These are phyloP conservation scores for Chiua virens DNA, from an alignment of 768 basidiomycete genomes.

Conservation along the genomic window DNA sequence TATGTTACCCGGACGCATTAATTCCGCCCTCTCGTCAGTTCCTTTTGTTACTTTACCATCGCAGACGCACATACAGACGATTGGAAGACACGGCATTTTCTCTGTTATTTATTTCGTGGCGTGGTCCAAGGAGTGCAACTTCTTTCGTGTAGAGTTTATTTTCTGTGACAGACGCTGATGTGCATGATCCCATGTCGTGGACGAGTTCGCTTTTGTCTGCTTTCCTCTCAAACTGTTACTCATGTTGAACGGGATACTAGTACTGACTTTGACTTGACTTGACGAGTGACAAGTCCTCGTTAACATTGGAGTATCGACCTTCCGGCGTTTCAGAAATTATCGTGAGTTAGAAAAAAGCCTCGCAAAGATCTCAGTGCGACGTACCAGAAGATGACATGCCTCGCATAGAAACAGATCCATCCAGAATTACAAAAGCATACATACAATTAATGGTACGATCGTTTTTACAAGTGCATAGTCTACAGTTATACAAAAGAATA, in stretches of 20 bases:
- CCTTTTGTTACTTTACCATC: background rate
- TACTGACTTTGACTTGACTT: too few species aligned
- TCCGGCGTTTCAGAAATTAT: too few species aligned
- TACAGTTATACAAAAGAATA: constrained; percentile 31
- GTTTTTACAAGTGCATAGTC: constrained; percentile 23
- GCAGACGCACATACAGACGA: background rate
- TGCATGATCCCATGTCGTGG: background rate
- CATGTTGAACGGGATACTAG: background rate
- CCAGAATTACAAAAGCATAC: constrained; percentile 6
- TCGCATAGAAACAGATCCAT: background rate
- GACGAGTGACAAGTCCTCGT: too few species aligned
- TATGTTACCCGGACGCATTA: background rate
- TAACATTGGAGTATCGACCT: too few species aligned
- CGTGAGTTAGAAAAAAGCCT: too few species aligned
- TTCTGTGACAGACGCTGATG: background rate
- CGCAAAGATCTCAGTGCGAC: too few species aligned
- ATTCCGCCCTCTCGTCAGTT: background rate
- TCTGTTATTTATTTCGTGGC: background rate
- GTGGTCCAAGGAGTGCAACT: background rate
- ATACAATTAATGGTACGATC: constrained; percentile 19
- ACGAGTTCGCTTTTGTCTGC: background rate
- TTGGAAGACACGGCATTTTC: background rate
- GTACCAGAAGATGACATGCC: too few species aligned
- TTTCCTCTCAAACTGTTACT: background rate
- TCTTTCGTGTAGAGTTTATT: background rate